Evolutionary conservation across 177 flowering plant genomes (phyloP).

Genomic region (Vitis hybrid): DNA sequence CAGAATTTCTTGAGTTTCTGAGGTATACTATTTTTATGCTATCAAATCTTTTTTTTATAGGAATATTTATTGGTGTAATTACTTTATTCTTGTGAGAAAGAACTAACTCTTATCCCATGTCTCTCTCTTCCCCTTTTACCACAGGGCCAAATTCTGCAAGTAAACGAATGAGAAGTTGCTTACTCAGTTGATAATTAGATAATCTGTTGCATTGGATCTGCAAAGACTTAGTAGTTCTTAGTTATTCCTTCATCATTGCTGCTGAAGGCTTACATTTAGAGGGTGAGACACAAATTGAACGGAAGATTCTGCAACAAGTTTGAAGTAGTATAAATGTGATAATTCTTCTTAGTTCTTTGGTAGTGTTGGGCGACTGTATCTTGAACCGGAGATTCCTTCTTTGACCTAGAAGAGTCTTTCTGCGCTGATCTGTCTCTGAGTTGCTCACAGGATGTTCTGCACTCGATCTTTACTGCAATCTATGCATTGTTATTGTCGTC

Average conservation of each 20-base stretch:
- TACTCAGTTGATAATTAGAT: conserved; percentile 25
- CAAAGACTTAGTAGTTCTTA: conserved; percentile 31
- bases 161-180: conserved; percentile 18
- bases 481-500: conserved; percentile 12
- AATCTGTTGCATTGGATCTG: conserved; percentile 16
- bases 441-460: conserved; percentile 33
- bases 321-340: conserved; percentile 16
- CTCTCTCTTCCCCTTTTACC: neutral
- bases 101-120: neutral
- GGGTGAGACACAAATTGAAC: conserved; percentile 11
- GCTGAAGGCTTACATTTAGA: conserved; percentile 26
- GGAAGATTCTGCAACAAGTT: conserved; percentile 19
- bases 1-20: conserved; percentile 29
- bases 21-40: conserved; percentile 28
- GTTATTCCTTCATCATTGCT: conserved; percentile 19
- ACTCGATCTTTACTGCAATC: conserved; percentile 11
- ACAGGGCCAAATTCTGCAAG: conserved; percentile 50
- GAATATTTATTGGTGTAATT: neutral
- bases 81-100: neutral
- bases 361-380: conserved; percentile 15
- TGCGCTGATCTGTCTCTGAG: conserved; percentile 10
- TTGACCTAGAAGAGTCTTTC: conserved; percentile 14
- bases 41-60: neutral
- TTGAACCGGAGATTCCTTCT: conserved; percentile 10
- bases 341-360: conserved; percentile 7